Evolutionary conservation across 179 eudicot genomes (phyloP).

Genomic region (Silene coronaria): DNA sequence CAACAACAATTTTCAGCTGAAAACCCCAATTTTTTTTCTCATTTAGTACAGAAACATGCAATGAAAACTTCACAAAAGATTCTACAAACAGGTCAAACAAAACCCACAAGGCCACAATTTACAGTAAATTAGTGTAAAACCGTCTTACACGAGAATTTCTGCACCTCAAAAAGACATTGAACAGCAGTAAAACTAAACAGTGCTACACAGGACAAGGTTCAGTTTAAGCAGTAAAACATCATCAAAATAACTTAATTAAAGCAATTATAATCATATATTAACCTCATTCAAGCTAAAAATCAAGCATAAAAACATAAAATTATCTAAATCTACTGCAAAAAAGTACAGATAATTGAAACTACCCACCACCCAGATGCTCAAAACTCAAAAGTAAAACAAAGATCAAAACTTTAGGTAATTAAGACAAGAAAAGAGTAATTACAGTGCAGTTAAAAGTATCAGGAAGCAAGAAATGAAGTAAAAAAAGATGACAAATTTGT

Average conservation of each 20-base stretch:
- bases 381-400: neutral
- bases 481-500: neutral
- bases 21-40: neutral
- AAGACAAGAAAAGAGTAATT: neutral
- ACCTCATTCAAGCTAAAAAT: neutral
- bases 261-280: slow-evolving; percentile 3
- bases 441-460: slow-evolving; percentile 16
- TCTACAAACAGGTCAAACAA: neutral
- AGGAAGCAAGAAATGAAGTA: slow-evolving; percentile 13
- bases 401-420: neutral
- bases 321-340: neutral
- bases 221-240: neutral
- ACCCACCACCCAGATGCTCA: slow-evolving; percentile 3
- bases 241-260: neutral
- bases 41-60: neutral
- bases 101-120: neutral
- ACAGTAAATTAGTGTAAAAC: too few species aligned
- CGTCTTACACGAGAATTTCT: neutral
- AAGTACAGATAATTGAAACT: neutral
- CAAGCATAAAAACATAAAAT: neutral
- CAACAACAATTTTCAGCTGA: neutral
- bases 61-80: neutral
- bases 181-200: neutral
- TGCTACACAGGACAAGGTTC: neutral
- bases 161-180: neutral